Evolutionary conservation across 352 stramenopile genomes (phyloP), one percentile per base, ranked within the genome.

Genomic region (Globisporangium cederbergense): DNA sequence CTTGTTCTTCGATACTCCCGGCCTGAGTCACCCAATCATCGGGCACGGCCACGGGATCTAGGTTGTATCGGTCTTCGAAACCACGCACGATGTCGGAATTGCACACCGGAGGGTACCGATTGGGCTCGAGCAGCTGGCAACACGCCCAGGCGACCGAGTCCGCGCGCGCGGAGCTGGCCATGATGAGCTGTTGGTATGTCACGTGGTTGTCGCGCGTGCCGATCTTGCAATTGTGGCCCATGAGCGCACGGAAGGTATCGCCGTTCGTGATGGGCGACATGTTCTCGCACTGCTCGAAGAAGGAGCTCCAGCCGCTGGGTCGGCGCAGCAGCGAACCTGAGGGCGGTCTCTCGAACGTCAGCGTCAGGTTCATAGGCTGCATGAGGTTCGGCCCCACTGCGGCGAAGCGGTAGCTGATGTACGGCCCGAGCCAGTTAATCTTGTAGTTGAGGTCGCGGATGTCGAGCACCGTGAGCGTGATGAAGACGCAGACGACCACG

Each of bases 371-470:
- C 4, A 40, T 32, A 0, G 40, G 36, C 7, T 46, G 14, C 11
- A 77, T 66, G 10, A 70, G 51, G 30, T 64, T 58, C 11, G 57
- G 63, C 6, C 71, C 62, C 14, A 65, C 71, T 2, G 67, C 68
- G 42, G 65, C 64, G 51, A 89, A 85, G 3, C 60, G 66, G 63
- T 71, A 84, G 5, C 59, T 36, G 64, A 86, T 74, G 22, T 64
- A 63, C 6, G 75, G 60, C 3, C 80, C 77, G 40, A 89, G 46
- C 80, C 78, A 88, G 4, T 56, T 64, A 55, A 70, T 59, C 57
- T 89, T 89, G 67, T 80, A 86, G 69, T 70, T 80, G 42, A 88
- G 65, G 47, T 89, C 80, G 10, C 78, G 76, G 46, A 65, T 62
- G 38, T 88, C 76, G 43, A 89, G 65, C 50, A 76, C 49, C 18